A percentile compares a stretch with the other conserved stretches of the same genome.
phyloP scores from a whole-genome alignment of 768 basidiomycete species.

The Boletellus emodensis region DNA sequence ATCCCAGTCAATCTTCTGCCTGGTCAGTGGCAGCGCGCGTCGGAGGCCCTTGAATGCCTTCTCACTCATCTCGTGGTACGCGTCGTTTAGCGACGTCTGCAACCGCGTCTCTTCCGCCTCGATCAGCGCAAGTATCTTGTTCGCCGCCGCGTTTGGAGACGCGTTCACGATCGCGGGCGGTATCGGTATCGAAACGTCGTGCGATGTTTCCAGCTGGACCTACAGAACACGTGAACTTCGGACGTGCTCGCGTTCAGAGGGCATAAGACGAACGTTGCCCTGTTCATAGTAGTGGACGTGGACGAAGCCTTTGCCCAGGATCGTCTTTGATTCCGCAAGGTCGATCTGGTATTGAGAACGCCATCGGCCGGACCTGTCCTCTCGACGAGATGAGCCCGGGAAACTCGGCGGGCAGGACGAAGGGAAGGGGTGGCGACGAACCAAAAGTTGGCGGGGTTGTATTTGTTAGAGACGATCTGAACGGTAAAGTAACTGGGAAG shows the following conservation, averaged over 20 bases:
- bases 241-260: neutral
- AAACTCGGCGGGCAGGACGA: neutral
- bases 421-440: constrained; percentile 26
- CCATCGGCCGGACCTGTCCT: constrained; percentile 88
- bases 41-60: constrained; percentile 91
- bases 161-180: constrained; percentile 55
- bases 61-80: constrained; percentile 88
- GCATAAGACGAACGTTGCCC: constrained; percentile 64
- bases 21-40: constrained; percentile 85
- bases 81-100: constrained; percentile 73
- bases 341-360: constrained; percentile 82
- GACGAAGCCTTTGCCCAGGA: constrained; percentile 71
- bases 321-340: constrained; percentile 47
- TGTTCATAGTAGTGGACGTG: constrained; percentile 98
- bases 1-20: constrained; percentile 96
- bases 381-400: neutral
- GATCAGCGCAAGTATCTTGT: constrained; percentile 76
- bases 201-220: constrained; percentile 87
- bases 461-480: constrained; percentile 93
- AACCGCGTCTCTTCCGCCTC: constrained; percentile 77
- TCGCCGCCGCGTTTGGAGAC: constrained; percentile 48
- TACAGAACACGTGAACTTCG: constrained; percentile 27
- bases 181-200: constrained; percentile 60
- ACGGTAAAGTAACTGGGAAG: constrained; percentile 53
- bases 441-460: constrained; percentile 94